Evolutionary conservation across 73 alveolate species (phyloP).

Genomic region (Stentor roeselii): DNA sequence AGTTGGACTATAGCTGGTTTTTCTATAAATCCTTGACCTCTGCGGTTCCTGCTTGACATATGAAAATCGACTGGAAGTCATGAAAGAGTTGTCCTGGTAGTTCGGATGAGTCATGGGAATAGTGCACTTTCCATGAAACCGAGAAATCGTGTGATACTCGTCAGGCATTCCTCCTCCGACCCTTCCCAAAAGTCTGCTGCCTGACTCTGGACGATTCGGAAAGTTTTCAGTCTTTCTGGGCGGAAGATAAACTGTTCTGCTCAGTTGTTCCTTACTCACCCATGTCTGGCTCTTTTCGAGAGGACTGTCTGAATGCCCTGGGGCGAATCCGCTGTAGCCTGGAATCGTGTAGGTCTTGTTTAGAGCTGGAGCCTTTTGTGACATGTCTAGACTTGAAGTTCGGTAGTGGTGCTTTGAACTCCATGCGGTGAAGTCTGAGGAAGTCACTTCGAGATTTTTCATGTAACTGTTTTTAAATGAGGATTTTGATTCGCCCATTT

Average conservation of each 20-base stretch:
- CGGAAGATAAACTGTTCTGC: background rate
- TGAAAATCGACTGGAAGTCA: background rate
- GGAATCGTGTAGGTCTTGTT: constrained; percentile 16
- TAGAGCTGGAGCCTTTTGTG: background rate
- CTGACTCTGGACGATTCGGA: constrained; percentile 18
- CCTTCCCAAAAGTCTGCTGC: background rate
- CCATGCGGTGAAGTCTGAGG: constrained; percentile 19
- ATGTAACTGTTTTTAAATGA: background rate
- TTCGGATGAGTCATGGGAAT: constrained; percentile 24
- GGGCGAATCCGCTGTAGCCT: constrained; percentile 25
- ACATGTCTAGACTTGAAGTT: constrained; percentile 17
- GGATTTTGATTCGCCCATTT: no score
- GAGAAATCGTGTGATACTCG: constrained; percentile 27
- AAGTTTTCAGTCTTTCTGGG: constrained; percentile 9
- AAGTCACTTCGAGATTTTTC: background rate
- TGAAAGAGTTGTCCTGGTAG: background rate
- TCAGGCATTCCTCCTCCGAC: constrained; percentile 29
- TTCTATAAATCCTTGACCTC: constrained; percentile 20
- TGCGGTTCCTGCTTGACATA: constrained; percentile 19
- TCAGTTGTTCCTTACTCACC: background rate
- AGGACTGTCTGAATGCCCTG: constrained; percentile 21
- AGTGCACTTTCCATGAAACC: constrained; percentile 17
- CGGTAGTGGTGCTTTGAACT: constrained; percentile 11
- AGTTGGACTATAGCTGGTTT: background rate
- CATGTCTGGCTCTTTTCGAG: background rate